phyloP scores from a whole-genome alignment of 495 filamentous ascomycete genomes.

The Penicilliopsis zonata region DNA sequence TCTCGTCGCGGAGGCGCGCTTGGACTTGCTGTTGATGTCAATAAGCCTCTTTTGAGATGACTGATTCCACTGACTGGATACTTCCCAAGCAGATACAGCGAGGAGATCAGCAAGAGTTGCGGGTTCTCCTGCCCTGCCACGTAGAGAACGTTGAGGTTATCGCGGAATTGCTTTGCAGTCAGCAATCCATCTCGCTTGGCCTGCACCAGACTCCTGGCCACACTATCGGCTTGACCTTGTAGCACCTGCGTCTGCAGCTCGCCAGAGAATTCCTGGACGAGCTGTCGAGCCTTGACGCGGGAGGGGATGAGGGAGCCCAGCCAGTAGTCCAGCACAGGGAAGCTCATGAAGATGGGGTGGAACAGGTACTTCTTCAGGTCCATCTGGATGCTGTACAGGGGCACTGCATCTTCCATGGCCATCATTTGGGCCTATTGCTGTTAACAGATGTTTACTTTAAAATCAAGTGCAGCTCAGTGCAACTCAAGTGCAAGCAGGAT shows the following conservation, averaged over 20 bases:
- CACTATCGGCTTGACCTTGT: background rate
- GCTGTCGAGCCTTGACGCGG: constrained; percentile 5
- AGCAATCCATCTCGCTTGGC: constrained; percentile 2
- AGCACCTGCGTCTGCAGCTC: background rate
- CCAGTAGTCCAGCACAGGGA: constrained; percentile 19
- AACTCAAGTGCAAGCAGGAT: too few relatives aligned
- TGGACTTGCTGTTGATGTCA: constrained; percentile 1
- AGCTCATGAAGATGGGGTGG: constrained; percentile 25
- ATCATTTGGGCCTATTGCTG: too few relatives aligned
- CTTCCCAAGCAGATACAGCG: constrained; percentile 20
- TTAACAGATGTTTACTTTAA: too few relatives aligned
- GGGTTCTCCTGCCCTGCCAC: constrained; percentile 29
- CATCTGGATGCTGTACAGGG: too few relatives aligned
- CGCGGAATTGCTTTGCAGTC: constrained; percentile 14
- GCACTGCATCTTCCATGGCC: too few relatives aligned
- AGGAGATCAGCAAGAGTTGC: constrained; percentile 16
- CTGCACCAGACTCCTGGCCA: constrained; percentile 2
- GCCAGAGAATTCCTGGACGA: constrained; percentile 4
- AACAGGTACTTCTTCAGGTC: too few relatives aligned
- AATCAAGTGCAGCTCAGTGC: too few relatives aligned
- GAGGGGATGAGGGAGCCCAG: constrained; percentile 10
- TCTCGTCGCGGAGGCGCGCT: constrained; percentile 1
- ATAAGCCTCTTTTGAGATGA: background rate
- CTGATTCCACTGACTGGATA: constrained; percentile 7
- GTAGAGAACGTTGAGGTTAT: constrained; percentile 22